Evolutionary conservation across 257 asterid species (phyloP).

Genomic region (Linderniella brevidens): DNA sequence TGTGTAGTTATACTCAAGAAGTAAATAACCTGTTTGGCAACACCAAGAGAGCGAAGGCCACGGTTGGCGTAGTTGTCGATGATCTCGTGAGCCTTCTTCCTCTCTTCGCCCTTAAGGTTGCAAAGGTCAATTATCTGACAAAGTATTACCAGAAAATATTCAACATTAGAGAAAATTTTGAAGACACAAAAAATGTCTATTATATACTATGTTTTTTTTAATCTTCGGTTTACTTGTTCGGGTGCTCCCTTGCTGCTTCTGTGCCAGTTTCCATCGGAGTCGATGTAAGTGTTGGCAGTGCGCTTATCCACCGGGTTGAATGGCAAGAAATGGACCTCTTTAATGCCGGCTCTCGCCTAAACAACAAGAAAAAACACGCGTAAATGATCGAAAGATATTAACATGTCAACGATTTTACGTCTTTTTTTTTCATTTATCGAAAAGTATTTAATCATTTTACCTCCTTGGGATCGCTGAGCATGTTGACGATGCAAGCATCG

Average conservation of each 20-base stretch:
- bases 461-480: conserved; percentile 39
- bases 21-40: conserved; percentile 40
- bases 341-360: conserved; percentile 69
- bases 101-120: conserved; percentile 33
- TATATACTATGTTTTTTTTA: too few relatives aligned
- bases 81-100: conserved; percentile 43
- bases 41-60: conserved; percentile 81
- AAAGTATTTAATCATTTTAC: conserved; percentile 6
- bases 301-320: conserved; percentile 85
- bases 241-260: conserved; percentile 92
- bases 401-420: too few relatives aligned
- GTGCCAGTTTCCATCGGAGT: conserved; percentile 49
- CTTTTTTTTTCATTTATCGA: too few relatives aligned
- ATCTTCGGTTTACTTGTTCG: conserved; percentile 45
- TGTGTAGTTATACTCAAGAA: not conserved
- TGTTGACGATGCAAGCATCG: conserved; percentile 37
- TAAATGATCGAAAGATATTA: too few relatives aligned
- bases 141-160: not conserved
- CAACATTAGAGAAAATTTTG: too few relatives aligned
- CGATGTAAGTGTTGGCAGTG: conserved; percentile 68
- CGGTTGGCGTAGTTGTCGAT: conserved; percentile 72
- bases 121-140: conserved; percentile 68
- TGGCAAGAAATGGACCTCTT: conserved; percentile 79
- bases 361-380: not conserved
- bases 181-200: too few relatives aligned